Evolutionary conservation across 75 land plant species (phyloP).

Genomic region (Picea sitchensis): DNA sequence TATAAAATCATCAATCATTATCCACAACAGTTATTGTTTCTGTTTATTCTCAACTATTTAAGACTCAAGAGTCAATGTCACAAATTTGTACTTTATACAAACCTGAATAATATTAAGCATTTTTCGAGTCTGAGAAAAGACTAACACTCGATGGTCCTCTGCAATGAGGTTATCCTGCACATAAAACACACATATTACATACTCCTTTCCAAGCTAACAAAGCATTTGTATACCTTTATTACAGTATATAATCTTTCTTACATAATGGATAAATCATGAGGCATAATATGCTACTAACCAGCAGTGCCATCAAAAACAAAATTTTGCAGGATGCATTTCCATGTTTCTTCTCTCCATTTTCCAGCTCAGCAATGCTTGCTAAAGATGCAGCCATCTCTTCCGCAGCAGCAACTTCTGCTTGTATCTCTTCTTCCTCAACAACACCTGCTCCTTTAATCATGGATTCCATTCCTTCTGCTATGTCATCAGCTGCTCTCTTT

Average conservation of each 20-base stretch:
- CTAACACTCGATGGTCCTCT: conserved; percentile 78
- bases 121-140: conserved; percentile 96
- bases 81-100: too few species aligned
- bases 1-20: too few species aligned
- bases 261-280: neutral
- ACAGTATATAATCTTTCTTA: neutral
- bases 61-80: too few species aligned
- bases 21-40: too few species aligned
- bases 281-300: conserved; percentile 47
- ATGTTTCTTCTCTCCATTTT: conserved; percentile 20
- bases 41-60: too few species aligned
- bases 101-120: conserved; percentile 97
- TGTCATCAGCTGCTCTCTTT: conserved; percentile 85
- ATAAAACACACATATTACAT: neutral
- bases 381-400: conserved; percentile 69
- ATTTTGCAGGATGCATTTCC: conserved; percentile 83
- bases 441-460: conserved; percentile 25
- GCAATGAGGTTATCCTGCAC: conserved; percentile 73
- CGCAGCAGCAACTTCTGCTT: conserved; percentile 27
- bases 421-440: conserved; percentile 22
- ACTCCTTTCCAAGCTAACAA: neutral
- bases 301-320: conserved; percentile 67
- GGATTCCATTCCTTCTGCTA: conserved; percentile 91
- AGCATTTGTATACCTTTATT: neutral
- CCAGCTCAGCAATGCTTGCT: conserved; percentile 33